phyloP scores from a whole-genome alignment of 805 yeast species.

The Candida tibetensis region DNA sequence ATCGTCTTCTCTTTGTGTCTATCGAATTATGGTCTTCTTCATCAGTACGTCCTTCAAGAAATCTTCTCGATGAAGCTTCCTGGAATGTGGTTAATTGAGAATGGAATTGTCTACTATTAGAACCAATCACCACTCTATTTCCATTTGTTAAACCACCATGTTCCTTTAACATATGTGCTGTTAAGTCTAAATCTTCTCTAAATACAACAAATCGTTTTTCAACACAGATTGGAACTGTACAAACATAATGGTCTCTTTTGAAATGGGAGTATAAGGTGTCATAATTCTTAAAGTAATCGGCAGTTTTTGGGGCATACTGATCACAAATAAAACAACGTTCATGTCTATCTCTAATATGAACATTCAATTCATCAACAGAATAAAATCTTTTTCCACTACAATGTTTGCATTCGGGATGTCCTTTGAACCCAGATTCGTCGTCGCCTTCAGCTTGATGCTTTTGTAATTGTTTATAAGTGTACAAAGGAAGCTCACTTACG shows the following conservation, averaged over 20 bases:
- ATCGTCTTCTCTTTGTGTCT: conserved; percentile 54
- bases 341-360: conserved; percentile 80
- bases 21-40: conserved; percentile 38
- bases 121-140: conserved; percentile 40
- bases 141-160: conserved; percentile 62
- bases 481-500: conserved; percentile 63
- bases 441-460: conserved; percentile 77
- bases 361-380: conserved; percentile 79
- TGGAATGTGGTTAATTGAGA: conserved; percentile 63
- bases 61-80: conserved; percentile 17
- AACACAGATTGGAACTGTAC: conserved; percentile 73
- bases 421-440: conserved; percentile 63
- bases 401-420: conserved; percentile 86
- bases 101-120: conserved; percentile 42
- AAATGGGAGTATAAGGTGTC: conserved; percentile 76
- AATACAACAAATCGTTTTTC: conserved; percentile 93
- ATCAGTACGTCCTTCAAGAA: conserved; percentile 15
- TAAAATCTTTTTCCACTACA: conserved; percentile 76
- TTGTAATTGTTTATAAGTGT: conserved; percentile 58
- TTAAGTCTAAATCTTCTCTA: conserved; percentile 77
- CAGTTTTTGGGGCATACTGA: conserved; percentile 56
- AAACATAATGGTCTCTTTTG: conserved; percentile 65
- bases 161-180: conserved; percentile 82
- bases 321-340: conserved; percentile 92
- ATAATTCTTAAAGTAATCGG: conserved; percentile 70